Base-by-base conservation (phyloP, 2,329 filamentous ascomycete genomes). In the Spiromastix sp. region DNA sequence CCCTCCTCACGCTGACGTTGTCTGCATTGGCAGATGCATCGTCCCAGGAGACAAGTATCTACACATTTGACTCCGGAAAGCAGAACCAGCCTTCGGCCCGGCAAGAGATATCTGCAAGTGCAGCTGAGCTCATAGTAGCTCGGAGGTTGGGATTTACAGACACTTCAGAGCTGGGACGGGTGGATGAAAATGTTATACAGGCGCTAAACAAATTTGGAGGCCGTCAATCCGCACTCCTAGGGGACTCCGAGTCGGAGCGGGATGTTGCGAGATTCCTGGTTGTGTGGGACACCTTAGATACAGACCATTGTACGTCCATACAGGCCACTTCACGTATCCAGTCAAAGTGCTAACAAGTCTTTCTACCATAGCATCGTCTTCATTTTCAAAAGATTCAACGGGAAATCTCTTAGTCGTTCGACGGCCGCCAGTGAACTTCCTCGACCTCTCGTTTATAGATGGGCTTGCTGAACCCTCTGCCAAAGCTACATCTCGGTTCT, bases 131-230 rank as follows among this genome's bases (percentile, higher is more conserved):
- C n/a, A 49, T 66, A 32, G 40, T 66, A 34, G 52, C 59, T 64
- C 48, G 65, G 64, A 49, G 69, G 64, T 42, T 65, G 67, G 44
- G 64, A 62, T 45, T 61, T 62, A 48, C 65, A 58, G 51, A 68
- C 65, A 47, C 60, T 67, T 34, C 66, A 60, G 37, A 47, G 19
- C 45, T 62, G 21, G 50, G 54, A 17, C 45, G 43, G 26, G 51
- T 56, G 32, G 61, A 68, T 38, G 66, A 72, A 27, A 58, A 59
- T 24, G 68, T 71, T 6, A 56, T 83, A 25, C 60, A 64, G 32
- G 60, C 73, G 45, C 62, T 85, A 49, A 74, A 76, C 49, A 60
- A 61, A 32, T 81, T 75, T 54, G 78, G 76, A 42, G 73, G 70
- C 42, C 50, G 60, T 19, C 56, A 68, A 5, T 46, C 59, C 36